Evolutionary conservation across 2,329 filamentous ascomycete genomes (phyloP), one percentile per base, ranked within the genome.

Genomic region (Sarocladium oryzae): DNA sequence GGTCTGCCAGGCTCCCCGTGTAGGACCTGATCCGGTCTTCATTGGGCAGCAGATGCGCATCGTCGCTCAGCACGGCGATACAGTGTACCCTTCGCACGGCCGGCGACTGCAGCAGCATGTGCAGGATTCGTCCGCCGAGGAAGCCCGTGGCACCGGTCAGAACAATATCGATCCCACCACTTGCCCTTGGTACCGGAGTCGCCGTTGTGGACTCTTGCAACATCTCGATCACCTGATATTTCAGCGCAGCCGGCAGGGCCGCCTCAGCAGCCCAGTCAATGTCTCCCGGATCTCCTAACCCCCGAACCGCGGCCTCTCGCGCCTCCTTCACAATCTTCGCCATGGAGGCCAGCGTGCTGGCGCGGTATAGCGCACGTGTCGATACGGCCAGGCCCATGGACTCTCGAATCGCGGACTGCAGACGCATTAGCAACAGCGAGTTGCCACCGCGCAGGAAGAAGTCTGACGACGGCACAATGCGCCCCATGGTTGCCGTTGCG

Each of bases 391-490:
- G 9, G 16, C 35, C 35, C 30, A 74, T 67, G 0, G 37, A 49
- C 3, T 62, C 49, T 2, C 56, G 53, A 15, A 76, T 65, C 0
- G 53, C 52, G 0, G 55, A 50, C 41, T 69, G 65, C 16, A 38
- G 35, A 13, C 16, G 10, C 35, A 38, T 1, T 6, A 70, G 53
- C 1, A 69, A 57, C 1, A 70, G 51, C 2, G 68, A 71, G 45
- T 61, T 69, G 6, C 68, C 69, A 13, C 69, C 69, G 3, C 62
- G 51, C 1, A 55, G 41, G 56, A 70, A 71, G 54, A 72, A 70
- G 56, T 70, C 62, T 1, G 67, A 59, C 2, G 54, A 37, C 4
- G 50, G 24, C 1, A 51, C 38, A 26, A 54, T 53, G 11, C 35
- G 37, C 3, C 56, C 48, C 0, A 50, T 52, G 4, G 10, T 9